phyloP scores from a whole-genome alignment of 2,329 filamentous ascomycete genomes.

The Penicillium brasilianum region DNA sequence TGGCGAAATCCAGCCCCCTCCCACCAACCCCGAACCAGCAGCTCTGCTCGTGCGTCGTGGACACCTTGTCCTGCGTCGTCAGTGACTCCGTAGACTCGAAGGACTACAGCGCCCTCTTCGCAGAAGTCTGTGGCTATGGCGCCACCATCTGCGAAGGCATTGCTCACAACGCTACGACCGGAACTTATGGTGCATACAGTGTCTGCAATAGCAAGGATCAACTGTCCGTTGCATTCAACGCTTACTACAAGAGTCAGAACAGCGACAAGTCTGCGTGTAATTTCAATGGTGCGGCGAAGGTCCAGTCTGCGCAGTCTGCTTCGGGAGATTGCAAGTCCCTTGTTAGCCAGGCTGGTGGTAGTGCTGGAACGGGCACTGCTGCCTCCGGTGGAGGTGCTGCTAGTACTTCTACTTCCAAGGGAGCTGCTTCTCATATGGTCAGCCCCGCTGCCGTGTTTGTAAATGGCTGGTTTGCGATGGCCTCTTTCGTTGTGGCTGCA shows the following conservation, averaged over 20 bases:
- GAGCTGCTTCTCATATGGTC: constrained; percentile 38
- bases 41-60: constrained; percentile 86
- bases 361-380: constrained; percentile 47
- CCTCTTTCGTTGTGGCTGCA: constrained; percentile 2
- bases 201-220: constrained; percentile 52
- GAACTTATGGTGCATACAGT: constrained; percentile 55
- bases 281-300: constrained; percentile 51
- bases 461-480: constrained; percentile 36
- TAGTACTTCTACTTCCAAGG: constrained; percentile 33
- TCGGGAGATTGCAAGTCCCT: constrained; percentile 23
- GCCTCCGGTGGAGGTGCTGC: constrained; percentile 41
- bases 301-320: constrained; percentile 36
- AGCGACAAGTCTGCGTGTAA: constrained; percentile 49
- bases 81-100: constrained; percentile 61
- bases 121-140: constrained; percentile 46
- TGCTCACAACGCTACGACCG: constrained; percentile 44
- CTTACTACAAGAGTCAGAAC: constrained; percentile 50
- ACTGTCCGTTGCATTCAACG: constrained; percentile 54
- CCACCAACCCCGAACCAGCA: constrained; percentile 79
- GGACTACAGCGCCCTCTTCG: constrained; percentile 72
- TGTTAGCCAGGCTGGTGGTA: constrained; percentile 33
- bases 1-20: constrained; percentile 65
- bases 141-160: constrained; percentile 41
- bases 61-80: constrained; percentile 73
- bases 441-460: constrained; percentile 45